Evolutionary conservation across 2,329 filamentous ascomycete species (phyloP).

Genomic region (Talaromyces marneffei): DNA sequence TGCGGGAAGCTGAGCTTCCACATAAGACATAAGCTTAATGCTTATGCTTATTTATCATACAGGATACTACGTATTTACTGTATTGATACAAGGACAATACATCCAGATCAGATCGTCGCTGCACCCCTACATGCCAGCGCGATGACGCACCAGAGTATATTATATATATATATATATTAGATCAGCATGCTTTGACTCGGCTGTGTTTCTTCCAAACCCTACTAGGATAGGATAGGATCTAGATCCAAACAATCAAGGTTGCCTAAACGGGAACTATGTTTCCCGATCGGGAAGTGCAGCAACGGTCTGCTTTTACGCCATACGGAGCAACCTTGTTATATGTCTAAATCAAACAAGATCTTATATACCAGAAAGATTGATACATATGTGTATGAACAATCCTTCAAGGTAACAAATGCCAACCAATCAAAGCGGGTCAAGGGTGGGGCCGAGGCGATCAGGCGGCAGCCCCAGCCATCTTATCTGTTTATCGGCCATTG

Average conservation of each 20-base stretch:
- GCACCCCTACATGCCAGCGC: neutral
- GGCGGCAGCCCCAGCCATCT: neutral
- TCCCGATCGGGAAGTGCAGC: neutral
- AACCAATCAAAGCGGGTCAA: neutral
- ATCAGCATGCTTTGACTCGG: too few relatives aligned
- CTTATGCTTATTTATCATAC: too few relatives aligned
- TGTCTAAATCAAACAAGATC: too few relatives aligned
- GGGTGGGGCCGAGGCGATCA: neutral
- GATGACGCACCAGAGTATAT: neutral
- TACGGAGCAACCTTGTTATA: too few relatives aligned
- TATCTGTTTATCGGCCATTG: slow-evolving; percentile 2
- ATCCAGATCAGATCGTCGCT: neutral
- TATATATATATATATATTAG: neutral
- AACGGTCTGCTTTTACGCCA: too few relatives aligned
- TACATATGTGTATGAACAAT: too few relatives aligned
- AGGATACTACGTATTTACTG: too few relatives aligned
- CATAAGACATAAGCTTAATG: too few relatives aligned
- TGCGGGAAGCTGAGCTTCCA: slow-evolving; percentile 6
- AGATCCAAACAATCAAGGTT: neutral
- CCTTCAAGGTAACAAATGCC: too few relatives aligned
- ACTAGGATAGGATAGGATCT: too few relatives aligned
- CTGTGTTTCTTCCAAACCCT: neutral
- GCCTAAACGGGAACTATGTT: neutral
- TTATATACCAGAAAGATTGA: too few relatives aligned
- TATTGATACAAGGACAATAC: neutral